phyloP scores from a whole-genome alignment of 139 green algal genomes.

The Chlamydomonas urium region DNA sequence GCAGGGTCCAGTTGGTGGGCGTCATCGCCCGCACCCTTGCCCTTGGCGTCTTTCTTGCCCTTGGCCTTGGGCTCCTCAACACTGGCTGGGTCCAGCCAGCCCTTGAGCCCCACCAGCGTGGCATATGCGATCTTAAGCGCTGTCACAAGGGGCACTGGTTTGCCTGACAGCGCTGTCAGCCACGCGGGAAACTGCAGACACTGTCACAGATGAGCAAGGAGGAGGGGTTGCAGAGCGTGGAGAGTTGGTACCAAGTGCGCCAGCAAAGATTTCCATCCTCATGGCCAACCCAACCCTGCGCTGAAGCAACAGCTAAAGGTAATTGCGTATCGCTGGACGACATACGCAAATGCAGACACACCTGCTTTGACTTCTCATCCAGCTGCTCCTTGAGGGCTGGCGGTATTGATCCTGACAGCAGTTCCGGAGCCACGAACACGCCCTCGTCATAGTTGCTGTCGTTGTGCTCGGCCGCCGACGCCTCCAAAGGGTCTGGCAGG shows the following conservation, averaged over 20 bases:
- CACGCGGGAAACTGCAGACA: conserved; percentile 19
- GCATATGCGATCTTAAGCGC: conserved; percentile 18
- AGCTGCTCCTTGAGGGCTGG: conserved; percentile 36
- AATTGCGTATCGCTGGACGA: too few species aligned
- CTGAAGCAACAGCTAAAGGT: too few species aligned
- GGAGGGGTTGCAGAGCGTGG: background rate
- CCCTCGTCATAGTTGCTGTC: background rate
- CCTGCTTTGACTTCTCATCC: conserved; percentile 36
- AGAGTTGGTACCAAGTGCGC: too few species aligned
- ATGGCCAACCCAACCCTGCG: too few species aligned
- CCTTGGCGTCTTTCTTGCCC: conserved; percentile 19
- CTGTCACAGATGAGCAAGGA: background rate
- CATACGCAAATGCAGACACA: too few species aligned
- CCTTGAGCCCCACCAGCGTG: background rate
- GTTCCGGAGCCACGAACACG: conserved; percentile 19
- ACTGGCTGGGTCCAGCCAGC: background rate
- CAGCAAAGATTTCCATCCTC: too few species aligned
- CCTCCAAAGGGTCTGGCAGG: background rate
- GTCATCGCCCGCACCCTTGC: background rate
- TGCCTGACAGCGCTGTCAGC: background rate
- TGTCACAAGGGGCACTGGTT: background rate
- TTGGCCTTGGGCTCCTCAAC: conserved; percentile 11
- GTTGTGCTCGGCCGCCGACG: background rate
- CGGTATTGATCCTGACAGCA: conserved; percentile 25
- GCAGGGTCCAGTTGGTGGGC: conserved; percentile 3